Evolutionary conservation across 257 asterid species (phyloP).

Genomic region (Solanum ossicruentum): DNA sequence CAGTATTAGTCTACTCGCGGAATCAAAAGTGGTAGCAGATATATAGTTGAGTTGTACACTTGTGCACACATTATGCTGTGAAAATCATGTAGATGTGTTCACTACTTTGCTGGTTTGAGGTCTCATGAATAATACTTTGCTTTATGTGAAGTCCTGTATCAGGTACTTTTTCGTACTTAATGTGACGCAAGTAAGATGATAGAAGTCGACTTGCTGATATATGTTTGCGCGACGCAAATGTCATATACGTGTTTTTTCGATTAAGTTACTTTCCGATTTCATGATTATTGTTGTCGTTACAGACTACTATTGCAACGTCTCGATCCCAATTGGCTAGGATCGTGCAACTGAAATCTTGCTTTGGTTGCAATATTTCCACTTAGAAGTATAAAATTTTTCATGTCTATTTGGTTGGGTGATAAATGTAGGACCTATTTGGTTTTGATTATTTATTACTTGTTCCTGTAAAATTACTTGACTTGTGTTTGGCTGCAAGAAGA

Average conservation of each 20-base stretch:
- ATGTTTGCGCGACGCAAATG: background rate
- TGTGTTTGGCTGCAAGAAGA: too few species aligned
- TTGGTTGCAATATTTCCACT: too few species aligned
- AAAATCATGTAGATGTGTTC: background rate
- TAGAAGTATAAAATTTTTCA: too few species aligned
- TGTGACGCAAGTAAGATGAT: background rate
- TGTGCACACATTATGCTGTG: background rate
- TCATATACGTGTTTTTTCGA: background rate
- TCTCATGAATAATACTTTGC: background rate
- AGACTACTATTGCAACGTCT: too few species aligned
- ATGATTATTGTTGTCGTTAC: too few species aligned
- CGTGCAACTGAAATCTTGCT: background rate
- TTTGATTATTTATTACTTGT: too few species aligned
- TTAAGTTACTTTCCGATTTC: background rate
- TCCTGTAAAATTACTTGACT: too few species aligned
- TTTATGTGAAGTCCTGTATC: background rate
- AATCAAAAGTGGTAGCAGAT: conserved; percentile 6
- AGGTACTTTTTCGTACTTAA: background rate
- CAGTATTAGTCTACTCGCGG: conserved; percentile 15
- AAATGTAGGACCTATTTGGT: background rate
- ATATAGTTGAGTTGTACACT: background rate
- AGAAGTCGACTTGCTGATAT: background rate
- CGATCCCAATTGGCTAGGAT: too few species aligned
- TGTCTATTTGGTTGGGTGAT: background rate
- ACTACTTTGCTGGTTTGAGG: background rate